These are phyloP conservation scores for Prunus kanzakura DNA, from an alignment of 306 rosid species.

Conservation along the genomic window DNA sequence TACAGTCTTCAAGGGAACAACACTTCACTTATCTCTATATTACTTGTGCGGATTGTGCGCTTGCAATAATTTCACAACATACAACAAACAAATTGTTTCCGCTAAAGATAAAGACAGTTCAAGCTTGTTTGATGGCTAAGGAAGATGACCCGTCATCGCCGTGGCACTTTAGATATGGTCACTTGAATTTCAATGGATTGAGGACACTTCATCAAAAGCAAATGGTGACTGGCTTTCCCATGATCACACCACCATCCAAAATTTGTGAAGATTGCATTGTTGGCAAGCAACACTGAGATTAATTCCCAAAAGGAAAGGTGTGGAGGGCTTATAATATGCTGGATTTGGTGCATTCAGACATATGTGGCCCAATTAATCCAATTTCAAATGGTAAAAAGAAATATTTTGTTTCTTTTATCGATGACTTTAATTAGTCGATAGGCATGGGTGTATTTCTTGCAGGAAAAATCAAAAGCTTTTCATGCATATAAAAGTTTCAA, in stretches of 20 bases:
- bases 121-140: neutral
- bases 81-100: neutral
- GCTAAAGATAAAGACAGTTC: neutral
- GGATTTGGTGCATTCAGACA: neutral
- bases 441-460: neutral
- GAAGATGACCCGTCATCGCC: neutral
- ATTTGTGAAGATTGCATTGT: neutral
- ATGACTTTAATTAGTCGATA: neutral
- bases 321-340: neutral
- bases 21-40: too few relatives aligned
- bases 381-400: neutral
- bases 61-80: too few relatives aligned
- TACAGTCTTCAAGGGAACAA: too few relatives aligned
- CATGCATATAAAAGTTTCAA: too few relatives aligned
- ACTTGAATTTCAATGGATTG: too few relatives aligned
- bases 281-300: neutral
- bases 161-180: neutral
- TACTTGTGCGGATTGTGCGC: too few relatives aligned
- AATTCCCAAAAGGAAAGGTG: neutral
- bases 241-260: neutral
- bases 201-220: neutral
- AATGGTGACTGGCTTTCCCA: neutral
- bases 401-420: too few relatives aligned
- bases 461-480: neutral
- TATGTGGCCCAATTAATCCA: neutral